Percentiles rank a stretch among this genome's conserved stretches.
Evolutionary conservation across 2,329 filamentous ascomycete species (phyloP).

Genomic region (Orbilia brochopaga): DNA sequence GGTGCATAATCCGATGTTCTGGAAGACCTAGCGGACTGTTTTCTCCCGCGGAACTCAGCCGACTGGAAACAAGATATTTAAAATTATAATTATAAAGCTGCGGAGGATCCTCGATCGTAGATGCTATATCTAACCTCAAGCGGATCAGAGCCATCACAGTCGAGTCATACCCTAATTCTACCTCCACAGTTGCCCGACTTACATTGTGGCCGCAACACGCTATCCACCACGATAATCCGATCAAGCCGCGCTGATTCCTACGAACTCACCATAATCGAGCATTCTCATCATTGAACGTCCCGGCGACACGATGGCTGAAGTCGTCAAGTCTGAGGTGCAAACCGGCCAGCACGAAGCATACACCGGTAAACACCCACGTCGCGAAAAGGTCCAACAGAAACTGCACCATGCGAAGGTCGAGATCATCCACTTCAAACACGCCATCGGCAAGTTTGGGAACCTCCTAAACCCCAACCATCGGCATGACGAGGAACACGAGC

Average conservation of each 20-base stretch:
- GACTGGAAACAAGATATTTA: too few species aligned
- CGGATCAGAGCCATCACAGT: too few species aligned
- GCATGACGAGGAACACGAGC: conserved; percentile 91
- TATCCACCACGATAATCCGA: too few species aligned
- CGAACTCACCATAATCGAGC: not conserved
- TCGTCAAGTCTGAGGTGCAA: conserved; percentile 14
- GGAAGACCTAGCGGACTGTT: too few species aligned
- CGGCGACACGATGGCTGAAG: conserved; percentile 23
- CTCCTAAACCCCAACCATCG: conserved; percentile 85
- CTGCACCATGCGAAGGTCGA: conserved; percentile 63
- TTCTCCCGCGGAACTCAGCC: too few species aligned
- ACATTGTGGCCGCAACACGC: too few species aligned
- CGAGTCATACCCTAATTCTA: too few species aligned
- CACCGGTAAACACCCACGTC: conserved; percentile 32
- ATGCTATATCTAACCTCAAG: too few species aligned
- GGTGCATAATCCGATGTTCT: too few species aligned
- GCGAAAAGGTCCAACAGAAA: conserved; percentile 48
- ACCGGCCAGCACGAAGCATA: conserved; percentile 14
- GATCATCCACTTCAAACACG: conserved; percentile 67
- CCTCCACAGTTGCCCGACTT: too few species aligned
- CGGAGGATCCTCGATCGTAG: too few species aligned
- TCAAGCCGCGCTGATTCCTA: not conserved
- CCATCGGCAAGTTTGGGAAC: conserved; percentile 70
- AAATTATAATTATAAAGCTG: too few species aligned
- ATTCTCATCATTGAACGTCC: not conserved